A percentile compares a stretch with the other conserved stretches of the same genome.
Evolutionary conservation across 768 basidiomycete species (phyloP).

Genomic region (Brasilioporus rufonigricans): DNA sequence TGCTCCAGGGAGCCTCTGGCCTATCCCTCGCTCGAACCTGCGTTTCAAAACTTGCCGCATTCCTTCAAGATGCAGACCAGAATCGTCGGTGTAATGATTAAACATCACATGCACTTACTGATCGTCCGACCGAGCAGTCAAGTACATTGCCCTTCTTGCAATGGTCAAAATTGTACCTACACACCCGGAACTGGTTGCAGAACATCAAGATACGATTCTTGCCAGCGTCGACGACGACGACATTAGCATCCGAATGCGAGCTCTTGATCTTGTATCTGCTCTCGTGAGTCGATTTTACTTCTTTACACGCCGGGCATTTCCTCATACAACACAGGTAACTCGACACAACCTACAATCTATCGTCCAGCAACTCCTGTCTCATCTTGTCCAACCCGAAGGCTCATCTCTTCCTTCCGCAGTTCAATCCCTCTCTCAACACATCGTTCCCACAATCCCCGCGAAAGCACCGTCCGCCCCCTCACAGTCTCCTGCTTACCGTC

Average conservation of each 20-base stretch:
- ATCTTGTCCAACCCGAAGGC: conserved; percentile 66
- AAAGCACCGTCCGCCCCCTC: conserved; percentile 48
- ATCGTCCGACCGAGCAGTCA: conserved; percentile 56
- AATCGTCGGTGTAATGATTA: conserved; percentile 65
- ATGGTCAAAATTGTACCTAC: conserved; percentile 95
- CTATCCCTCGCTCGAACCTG: conserved; percentile 81
- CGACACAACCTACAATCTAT: conserved; percentile 83
- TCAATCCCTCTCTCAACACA: conserved; percentile 50
- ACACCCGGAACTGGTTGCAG: conserved; percentile 84
- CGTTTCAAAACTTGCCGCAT: conserved; percentile 89
- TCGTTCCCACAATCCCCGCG: conserved; percentile 39
- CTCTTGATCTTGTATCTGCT: conserved; percentile 88
- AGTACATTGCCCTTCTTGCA: conserved; percentile 94
- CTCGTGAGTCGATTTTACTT: conserved; percentile 57
- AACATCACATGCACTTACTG: conserved; percentile 13
- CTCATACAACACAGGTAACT: conserved; percentile 57
- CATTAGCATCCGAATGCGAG: conserved; percentile 93
- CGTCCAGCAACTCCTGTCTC: conserved; percentile 84
- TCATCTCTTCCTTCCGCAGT: conserved; percentile 57
- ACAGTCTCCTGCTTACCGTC: conserved; percentile 82
- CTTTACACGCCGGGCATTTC: not conserved
- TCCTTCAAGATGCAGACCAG: conserved; percentile 91
- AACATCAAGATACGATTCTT: conserved; percentile 90
- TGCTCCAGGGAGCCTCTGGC: conserved; percentile 80
- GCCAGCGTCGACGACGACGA: conserved; percentile 90